Conservation (phyloP, 139 green algal species). For the Medakamo hakoo region DNA sequence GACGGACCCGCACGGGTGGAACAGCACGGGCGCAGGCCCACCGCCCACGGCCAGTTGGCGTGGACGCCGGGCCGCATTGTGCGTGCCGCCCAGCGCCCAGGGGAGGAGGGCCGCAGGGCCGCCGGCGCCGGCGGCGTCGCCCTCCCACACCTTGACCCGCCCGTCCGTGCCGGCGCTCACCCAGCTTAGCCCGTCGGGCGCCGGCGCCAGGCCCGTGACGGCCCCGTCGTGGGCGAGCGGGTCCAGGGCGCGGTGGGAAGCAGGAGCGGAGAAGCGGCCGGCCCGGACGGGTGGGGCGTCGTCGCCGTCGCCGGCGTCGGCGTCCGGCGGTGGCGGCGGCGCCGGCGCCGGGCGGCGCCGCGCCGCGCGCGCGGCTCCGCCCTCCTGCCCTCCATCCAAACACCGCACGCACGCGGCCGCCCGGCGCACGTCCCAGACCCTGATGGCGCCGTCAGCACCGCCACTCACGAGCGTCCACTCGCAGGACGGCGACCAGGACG, state of each 20-base stretch:
- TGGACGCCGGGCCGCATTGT: background rate
- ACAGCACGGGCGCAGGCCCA: background rate
- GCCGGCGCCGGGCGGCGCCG: background rate
- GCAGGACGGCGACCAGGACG: background rate
- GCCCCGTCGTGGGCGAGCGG: slow-evolving; percentile 19
- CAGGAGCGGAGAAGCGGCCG: too few species aligned
- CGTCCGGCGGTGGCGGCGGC: background rate
- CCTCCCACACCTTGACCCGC: slow-evolving; percentile 51
- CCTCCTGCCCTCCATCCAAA: background rate
- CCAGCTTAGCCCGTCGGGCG: slow-evolving; percentile 29
- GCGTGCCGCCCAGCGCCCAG: too few species aligned
- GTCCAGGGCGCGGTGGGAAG: too few species aligned
- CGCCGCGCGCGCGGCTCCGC: background rate
- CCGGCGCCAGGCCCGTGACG: slow-evolving; percentile 31
- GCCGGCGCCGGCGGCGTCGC: background rate
- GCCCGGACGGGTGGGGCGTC: background rate
- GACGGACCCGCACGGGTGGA: background rate
- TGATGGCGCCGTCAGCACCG: slow-evolving; percentile 20
- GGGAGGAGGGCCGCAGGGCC: background rate
- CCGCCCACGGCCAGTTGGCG: background rate
- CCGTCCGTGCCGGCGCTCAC: slow-evolving; percentile 41
- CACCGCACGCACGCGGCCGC: background rate
- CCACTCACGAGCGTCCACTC: background rate
- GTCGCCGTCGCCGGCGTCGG: background rate
- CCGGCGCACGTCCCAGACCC: background rate